Base-by-base conservation (phyloP, 2,329 filamentous ascomycete genomes). In the Diaporthe citrichinensis region DNA sequence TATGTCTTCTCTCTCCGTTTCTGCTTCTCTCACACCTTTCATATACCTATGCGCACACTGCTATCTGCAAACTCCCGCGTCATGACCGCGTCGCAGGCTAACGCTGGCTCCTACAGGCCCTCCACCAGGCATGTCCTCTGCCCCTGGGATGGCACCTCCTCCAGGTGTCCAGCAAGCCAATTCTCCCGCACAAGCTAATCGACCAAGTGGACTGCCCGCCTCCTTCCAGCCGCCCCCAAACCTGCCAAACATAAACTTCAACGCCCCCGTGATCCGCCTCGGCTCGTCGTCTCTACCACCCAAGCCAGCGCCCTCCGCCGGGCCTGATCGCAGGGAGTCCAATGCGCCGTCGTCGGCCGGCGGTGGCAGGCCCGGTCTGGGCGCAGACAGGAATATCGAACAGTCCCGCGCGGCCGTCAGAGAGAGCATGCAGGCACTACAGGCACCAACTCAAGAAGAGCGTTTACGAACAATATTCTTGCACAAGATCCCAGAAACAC, bases 241-340 rank as follows among this genome's bases (percentile, higher is more conserved):
- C 82, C 94, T 98, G 90, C 95, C 96, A 71, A 97, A 98, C 84
- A 98, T 99, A 88, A 98, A 99, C 87, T 98, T 98, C 88, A 98
- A 94, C 81, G 97, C 97, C 49, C 96, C 96, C 74, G 95, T 98
- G 76, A 98, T 99, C 82, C 94, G 97, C 73, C 90, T 99, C 61
- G 97, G 96, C 57, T 96, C 95, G 17, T 78, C 77, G 36, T 78
- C 80, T 1, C 90, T 93, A 5, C 90, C 92, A 3, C 85, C 90
- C n/a, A 95, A 95, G 81, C 87, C 92, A 36, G 82, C 84, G 15
- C 81, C 84, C 0, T 82, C 86, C 9, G 79, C 82, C 15, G 78
- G 80, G 36, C 80, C 83, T 31, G 86, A 88, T 25, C 85, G 88
- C 71, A 86, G 85, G 78, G 89, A 91, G 31, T 84, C 83, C 57